These are phyloP conservation scores for Hemisphaericaspora nanyangensis DNA, from an alignment of 805 yeast genomes.

Conservation along the genomic window DNA sequence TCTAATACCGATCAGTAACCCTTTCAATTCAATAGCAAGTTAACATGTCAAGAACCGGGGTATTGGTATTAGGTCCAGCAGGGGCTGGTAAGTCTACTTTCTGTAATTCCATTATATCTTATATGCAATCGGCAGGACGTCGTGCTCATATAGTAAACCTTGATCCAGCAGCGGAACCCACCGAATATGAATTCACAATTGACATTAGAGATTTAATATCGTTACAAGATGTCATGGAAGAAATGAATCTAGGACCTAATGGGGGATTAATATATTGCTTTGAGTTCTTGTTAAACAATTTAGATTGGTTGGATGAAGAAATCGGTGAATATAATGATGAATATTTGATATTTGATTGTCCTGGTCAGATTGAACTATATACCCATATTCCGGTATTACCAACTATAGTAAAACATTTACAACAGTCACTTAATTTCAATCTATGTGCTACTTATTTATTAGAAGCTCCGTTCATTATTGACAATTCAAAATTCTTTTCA, in stretches of 20 bases:
- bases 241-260: constrained; percentile 87
- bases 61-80: constrained; percentile 92
- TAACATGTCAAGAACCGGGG: constrained; percentile 90
- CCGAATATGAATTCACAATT: constrained; percentile 84
- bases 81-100: constrained; percentile 95
- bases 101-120: constrained; percentile 80
- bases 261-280: constrained; percentile 93
- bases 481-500: constrained; percentile 85
- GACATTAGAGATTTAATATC: constrained; percentile 91
- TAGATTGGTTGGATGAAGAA: constrained; percentile 97
- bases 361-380: constrained; percentile 93
- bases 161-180: constrained; percentile 97
- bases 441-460: constrained; percentile 89
- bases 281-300: constrained; percentile 80
- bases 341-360: constrained; percentile 90
- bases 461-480: constrained; percentile 93
- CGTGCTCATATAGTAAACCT: constrained; percentile 91
- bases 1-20: no score
- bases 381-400: constrained; percentile 95
- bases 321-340: constrained; percentile 96
- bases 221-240: constrained; percentile 93
- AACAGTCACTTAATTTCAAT: constrained; percentile 73
- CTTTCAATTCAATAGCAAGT: no score
- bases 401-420: constrained; percentile 79
- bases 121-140: constrained; percentile 88